Evolutionary conservation across 2,329 filamentous ascomycete species (phyloP), one percentile per base, ranked within the genome.

Genomic region (Phymatotrichopsis omnivora): DNA sequence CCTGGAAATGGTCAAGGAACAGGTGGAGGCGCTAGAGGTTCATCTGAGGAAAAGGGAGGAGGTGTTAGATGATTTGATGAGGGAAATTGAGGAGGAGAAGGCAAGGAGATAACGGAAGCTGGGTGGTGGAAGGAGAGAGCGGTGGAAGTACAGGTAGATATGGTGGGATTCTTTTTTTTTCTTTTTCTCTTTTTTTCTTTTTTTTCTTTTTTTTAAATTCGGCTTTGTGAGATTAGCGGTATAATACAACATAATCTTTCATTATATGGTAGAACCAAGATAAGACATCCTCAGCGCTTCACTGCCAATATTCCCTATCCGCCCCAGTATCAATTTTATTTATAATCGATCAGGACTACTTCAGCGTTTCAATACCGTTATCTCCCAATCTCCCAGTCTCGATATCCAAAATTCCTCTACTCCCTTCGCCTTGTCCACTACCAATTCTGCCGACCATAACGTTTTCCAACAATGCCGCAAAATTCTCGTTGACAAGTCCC

Each of bases 71-170:
- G 81, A 85, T 62, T 62, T 96, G 61, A 75, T 77, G 65, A 71
- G 76, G 61, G 79, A 95, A 67, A 82, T 96, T 64, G 86, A 95
- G 59, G 80, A 85, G 17, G 87, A 89, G 73, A 91, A 83, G 70
- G 67, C 30, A 7, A 35, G 35, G 29, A 49, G 49, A 33, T 52
- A 35, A 49, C 41, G 22, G 30, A n/a, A 16, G 19, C 30, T 20
- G 14, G 14, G 27, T 29, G 8, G 27, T 8, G 27, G 27, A n/a
- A n/a, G 27, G 14, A 29, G n/a, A n/a, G n/a, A n/a, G n/a, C n/a
- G n/a, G n/a, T n/a, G n/a, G n/a, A n/a, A n/a, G n/a, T n/a, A n/a
- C n/a, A n/a, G n/a, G n/a, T 38, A 31, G 27, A 25, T 40, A n/a
- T 17, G 24, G n/a, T 41, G 20, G 14, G 22, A 33, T n/a, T 42